Evolutionary conservation across 148 eudicot genomes (phyloP).

Genomic region (Euryodendron excelsum): DNA sequence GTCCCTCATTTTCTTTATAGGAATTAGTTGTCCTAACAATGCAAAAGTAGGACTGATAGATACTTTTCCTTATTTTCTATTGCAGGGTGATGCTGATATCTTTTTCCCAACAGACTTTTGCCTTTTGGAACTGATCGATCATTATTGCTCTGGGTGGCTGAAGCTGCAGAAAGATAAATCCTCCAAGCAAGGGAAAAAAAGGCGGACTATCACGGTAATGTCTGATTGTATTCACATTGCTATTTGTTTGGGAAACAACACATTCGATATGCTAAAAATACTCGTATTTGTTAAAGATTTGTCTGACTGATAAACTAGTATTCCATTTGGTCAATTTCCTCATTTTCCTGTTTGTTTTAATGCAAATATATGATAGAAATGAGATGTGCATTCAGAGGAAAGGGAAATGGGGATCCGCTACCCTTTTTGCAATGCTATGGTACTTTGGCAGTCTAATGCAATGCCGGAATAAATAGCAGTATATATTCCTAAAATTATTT

Average conservation of each 20-base stretch:
- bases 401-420: not conserved
- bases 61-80: not conserved
- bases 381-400: not conserved
- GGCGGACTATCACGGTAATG: slow-evolving; percentile 71
- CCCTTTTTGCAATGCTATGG: not conserved
- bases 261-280: not conserved
- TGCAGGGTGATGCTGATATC: slow-evolving; percentile 98
- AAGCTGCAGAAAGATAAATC: slow-evolving; percentile 41
- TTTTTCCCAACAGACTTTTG: slow-evolving; percentile 98
- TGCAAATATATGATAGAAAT: too few species aligned
- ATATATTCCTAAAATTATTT: not conserved
- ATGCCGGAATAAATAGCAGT: not conserved
- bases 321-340: not conserved
- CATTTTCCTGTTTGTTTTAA: not conserved
- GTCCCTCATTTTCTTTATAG: too few species aligned
- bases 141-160: slow-evolving; percentile 78
- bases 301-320: not conserved
- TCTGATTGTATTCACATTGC: not conserved
- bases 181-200: slow-evolving; percentile 62
- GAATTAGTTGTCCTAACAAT: not conserved
- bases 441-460: not conserved
- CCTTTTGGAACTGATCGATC: slow-evolving; percentile 85
- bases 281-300: not conserved
- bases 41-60: not conserved
- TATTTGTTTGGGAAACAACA: not conserved